Evolutionary conservation across 2,329 filamentous ascomycete genomes (phyloP).

Genomic region (Neurospora crassa): DNA sequence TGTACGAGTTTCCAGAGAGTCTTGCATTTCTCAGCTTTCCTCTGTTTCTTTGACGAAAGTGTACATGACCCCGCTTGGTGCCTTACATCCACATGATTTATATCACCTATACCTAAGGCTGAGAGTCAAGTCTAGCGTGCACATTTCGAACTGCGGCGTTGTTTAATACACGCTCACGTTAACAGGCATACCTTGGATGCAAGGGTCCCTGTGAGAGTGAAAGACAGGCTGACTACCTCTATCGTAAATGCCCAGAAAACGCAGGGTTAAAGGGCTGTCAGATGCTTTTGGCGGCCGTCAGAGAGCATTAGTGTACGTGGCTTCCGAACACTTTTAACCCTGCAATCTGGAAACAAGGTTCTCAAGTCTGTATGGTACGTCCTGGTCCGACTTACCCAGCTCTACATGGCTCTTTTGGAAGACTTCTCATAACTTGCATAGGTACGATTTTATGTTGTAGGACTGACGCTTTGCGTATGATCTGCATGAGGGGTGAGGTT

Average conservation of each 20-base stretch:
- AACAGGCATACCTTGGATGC: neutral
- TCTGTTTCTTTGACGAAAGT: neutral
- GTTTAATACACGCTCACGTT: neutral
- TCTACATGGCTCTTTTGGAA: neutral
- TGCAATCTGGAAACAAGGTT: neutral
- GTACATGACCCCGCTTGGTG: neutral
- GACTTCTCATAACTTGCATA: neutral
- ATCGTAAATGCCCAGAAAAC: neutral
- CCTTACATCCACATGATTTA: neutral
- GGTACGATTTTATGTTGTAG: neutral
- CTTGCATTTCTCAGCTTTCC: neutral
- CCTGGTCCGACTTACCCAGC: neutral
- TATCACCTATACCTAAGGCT: neutral
- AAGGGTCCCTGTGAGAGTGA: neutral
- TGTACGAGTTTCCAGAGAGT: neutral
- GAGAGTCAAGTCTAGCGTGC: neutral
- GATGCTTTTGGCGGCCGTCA: neutral
- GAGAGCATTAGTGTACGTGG: neutral
- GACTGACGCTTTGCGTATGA: neutral
- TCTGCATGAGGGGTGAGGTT: neutral
- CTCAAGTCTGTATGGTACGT: too few species aligned
- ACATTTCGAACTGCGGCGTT: neutral
- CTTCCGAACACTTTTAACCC: neutral
- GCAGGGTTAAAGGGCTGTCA: neutral
- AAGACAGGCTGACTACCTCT: neutral